phyloP scores from a whole-genome alignment of 345 rosid species.

The Moricandia arvensis region DNA sequence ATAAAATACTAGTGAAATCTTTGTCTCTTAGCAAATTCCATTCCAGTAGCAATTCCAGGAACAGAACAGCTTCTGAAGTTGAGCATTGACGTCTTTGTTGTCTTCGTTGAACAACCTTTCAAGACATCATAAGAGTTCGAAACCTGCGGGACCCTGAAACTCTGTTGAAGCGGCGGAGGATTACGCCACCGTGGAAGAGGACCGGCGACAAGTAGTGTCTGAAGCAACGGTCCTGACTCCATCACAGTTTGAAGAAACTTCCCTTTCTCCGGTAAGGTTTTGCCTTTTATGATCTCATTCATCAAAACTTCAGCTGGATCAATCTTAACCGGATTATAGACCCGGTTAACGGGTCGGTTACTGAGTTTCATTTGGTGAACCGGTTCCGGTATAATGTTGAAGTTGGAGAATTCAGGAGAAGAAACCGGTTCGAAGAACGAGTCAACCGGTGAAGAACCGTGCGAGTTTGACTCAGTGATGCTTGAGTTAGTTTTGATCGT shows the following conservation, averaged over 20 bases:
- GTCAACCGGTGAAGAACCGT: constrained; percentile 67
- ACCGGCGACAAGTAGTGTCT: constrained; percentile 77
- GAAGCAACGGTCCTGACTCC: constrained; percentile 81
- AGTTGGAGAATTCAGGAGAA: constrained; percentile 67
- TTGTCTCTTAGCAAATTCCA: constrained; percentile 55
- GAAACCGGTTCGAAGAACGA: constrained; percentile 72
- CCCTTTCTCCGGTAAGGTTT: constrained; percentile 64
- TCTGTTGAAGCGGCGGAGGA: constrained; percentile 72
- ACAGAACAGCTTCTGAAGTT: constrained; percentile 42
- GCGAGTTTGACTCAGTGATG: constrained; percentile 74
- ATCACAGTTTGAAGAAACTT: constrained; percentile 65
- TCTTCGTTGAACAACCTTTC: constrained; percentile 33
- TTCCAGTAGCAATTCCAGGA: constrained; percentile 41
- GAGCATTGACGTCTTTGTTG: constrained; percentile 37
- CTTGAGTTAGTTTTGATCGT: constrained; percentile 63
- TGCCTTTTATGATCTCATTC: constrained; percentile 54
- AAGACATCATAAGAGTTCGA: constrained; percentile 39
- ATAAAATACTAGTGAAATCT: constrained; percentile 50
- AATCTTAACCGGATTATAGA: constrained; percentile 25
- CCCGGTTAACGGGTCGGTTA: constrained; percentile 20
- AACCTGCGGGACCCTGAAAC: constrained; percentile 58
- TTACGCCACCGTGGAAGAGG: constrained; percentile 93
- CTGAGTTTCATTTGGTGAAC: constrained; percentile 20
- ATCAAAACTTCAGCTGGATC: constrained; percentile 48
- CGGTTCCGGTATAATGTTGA: constrained; percentile 45